These are phyloP conservation scores for Daldinia childiae DNA, from an alignment of 495 filamentous ascomycete species.

Conservation along the genomic window DNA sequence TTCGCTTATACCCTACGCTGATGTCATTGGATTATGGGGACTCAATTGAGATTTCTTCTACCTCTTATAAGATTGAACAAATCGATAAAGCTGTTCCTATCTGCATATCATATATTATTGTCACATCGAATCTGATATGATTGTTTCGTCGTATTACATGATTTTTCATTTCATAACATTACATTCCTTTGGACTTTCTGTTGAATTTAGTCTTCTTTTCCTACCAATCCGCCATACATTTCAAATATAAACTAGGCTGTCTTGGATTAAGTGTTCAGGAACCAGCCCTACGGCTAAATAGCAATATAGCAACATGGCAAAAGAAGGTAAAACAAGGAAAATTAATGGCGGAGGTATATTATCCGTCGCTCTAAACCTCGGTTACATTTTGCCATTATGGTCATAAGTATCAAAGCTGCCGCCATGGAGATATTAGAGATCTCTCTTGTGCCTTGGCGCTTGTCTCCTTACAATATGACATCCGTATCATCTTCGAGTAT, in stretches of 20 bases:
- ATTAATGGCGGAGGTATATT: conserved; percentile 29
- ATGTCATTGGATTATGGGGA: neutral
- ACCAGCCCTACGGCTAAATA: conserved; percentile 45
- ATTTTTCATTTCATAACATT: neutral
- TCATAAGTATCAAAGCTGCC: conserved; percentile 30
- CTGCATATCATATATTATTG: neutral
- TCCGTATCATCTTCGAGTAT: conserved; percentile 6
- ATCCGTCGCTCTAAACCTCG: conserved; percentile 26
- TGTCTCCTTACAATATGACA: conserved; percentile 14
- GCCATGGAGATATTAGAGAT: conserved; percentile 14
- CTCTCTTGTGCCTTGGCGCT: conserved; percentile 25
- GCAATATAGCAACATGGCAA: conserved; percentile 16
- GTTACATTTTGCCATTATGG: conserved; percentile 1
- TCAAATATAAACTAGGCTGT: neutral
- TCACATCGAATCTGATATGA: neutral
- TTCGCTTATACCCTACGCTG: neutral
- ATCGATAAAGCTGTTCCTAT: neutral
- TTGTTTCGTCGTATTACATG: neutral
- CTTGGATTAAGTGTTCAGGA: conserved; percentile 21
- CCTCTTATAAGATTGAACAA: neutral
- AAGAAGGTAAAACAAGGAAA: conserved; percentile 19
- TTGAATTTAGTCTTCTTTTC: conserved; percentile 9
- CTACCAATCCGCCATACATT: neutral
- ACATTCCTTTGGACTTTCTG: neutral
- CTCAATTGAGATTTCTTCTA: neutral